Evolutionary conservation across 1,139 yeast species (phyloP), one percentile per base, ranked within the genome.

Genomic region (Magnusiomyces fungicola): DNA sequence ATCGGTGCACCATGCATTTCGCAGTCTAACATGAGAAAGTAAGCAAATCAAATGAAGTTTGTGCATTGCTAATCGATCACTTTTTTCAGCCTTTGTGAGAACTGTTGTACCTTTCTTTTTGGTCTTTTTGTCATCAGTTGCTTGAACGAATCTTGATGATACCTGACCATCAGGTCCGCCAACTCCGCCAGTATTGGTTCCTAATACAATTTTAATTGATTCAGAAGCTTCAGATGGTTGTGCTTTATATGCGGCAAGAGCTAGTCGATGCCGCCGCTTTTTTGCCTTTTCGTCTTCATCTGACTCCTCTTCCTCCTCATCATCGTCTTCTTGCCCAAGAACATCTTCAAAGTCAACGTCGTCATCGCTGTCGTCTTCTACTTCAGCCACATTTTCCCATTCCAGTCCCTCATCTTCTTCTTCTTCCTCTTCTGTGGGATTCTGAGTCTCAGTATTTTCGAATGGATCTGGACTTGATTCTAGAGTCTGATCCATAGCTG

Each of bases 1-100:
- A 58, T 80, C 78, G 54, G 79, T 80, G 53, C 89, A 76, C 95
- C 96, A 88, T n/a, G 67, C 58, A 62, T 88, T 90, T 18, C 95
- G 71, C 1, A 78, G 58, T 1, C 73, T 71, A 0, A 88, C 94
- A 63, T 85, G 95, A 3, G 74, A 64, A 30, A 84, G 62, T 75
- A 86, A 75, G 42, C 76, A 62, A 16, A 78, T 69, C 2, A 90
- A 57, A 55, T 79, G 78, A 51, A 75, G 59, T 65, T 79, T 75
- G 63, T 90, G 97, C n/a, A 80, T 66, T 0, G 64, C 55, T 45
- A 69, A 67, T 27, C 96, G 69, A 39, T 61, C 65, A 0, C 62
- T 61, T 24, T 84, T 69, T 56, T 84, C 90, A 44, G 76, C 81
- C 73, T 32, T 75, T 58, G 23, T 82, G 72, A 2, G 74, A 21